Conservation (phyloP, 2,329 filamentous ascomycete genomes). For the Exophiala sp. region DNA sequence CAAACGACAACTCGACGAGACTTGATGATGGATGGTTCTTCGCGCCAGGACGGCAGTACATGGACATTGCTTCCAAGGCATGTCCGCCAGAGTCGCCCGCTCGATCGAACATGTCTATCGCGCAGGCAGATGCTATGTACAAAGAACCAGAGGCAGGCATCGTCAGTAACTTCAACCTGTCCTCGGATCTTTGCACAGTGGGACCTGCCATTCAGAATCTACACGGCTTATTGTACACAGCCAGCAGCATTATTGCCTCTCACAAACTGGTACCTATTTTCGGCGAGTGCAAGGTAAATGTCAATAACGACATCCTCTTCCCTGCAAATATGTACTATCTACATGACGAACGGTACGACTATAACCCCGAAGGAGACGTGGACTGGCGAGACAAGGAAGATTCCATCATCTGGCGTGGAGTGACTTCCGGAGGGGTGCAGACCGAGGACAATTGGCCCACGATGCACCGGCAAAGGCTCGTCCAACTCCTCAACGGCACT, state of each 20-base stretch:
- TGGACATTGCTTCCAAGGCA: conserved; percentile 56
- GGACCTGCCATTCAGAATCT: conserved; percentile 61
- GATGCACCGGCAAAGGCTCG: conserved; percentile 40
- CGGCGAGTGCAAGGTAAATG: conserved; percentile 63
- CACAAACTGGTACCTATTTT: conserved; percentile 63
- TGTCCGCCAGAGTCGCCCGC: conserved; percentile 59
- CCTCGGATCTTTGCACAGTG: conserved; percentile 63
- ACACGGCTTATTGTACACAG: conserved; percentile 63
- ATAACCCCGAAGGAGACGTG: conserved; percentile 53
- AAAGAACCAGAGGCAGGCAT: conserved; percentile 53
- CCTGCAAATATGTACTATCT: conserved; percentile 66
- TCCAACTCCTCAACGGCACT: conserved; percentile 36
- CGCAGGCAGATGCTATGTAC: conserved; percentile 26
- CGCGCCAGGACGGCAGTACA: conserved; percentile 51
- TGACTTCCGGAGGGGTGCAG: conserved; percentile 61
- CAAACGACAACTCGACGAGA: conserved; percentile 22
- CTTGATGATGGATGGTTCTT: conserved; percentile 49
- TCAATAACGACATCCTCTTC: conserved; percentile 68
- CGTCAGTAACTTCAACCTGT: conserved; percentile 60
- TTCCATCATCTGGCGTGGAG: conserved; percentile 61
- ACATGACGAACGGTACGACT: conserved; percentile 57
- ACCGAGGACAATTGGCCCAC: conserved; percentile 36
- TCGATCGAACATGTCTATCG: conserved; percentile 46
- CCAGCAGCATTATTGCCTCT: conserved; percentile 56
- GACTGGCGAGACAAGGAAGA: conserved; percentile 58